Evolutionary conservation across 1,284 basidiomycete species (phyloP).

Genomic region (Heterobasidion parviporum): DNA sequence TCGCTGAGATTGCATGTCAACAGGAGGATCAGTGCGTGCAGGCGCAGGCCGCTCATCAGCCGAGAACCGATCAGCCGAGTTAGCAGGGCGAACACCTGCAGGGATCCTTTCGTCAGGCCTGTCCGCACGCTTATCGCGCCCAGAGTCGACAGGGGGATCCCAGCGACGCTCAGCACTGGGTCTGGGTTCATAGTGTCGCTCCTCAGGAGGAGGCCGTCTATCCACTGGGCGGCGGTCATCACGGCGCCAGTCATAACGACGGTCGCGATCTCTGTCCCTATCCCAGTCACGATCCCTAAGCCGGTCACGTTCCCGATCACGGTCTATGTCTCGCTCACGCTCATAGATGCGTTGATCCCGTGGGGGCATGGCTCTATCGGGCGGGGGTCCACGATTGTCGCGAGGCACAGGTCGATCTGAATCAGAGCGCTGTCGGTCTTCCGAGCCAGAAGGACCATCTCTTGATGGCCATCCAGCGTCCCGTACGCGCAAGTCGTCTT

Average conservation of each 20-base stretch:
- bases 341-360: constrained; percentile 13
- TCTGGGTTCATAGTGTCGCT: constrained; percentile 18
- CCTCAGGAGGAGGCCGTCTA: constrained; percentile 16
- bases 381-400: constrained; percentile 10
- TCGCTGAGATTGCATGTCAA: constrained; percentile 4
- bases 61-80: background rate
- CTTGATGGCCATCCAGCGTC: constrained; percentile 1
- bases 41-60: constrained; percentile 13
- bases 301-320: constrained; percentile 18
- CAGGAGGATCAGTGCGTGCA: background rate
- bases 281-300: constrained; percentile 16
- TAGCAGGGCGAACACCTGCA: background rate
- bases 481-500: background rate
- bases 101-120: background rate
- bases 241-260: constrained; percentile 14
- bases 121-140: constrained; percentile 1
- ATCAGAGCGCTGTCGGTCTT: constrained; percentile 3
- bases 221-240: constrained; percentile 13
- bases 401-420: constrained; percentile 5
- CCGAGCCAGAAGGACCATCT: background rate
- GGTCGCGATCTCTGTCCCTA: constrained; percentile 2
- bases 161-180: constrained; percentile 14
- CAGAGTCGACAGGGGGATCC: constrained; percentile 1
- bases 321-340: constrained; percentile 17
- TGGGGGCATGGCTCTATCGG: constrained; percentile 10